These are phyloP conservation scores for Ascochyta rabiei DNA, from an alignment of 2,329 filamentous ascomycete genomes.

Conservation along the genomic window DNA sequence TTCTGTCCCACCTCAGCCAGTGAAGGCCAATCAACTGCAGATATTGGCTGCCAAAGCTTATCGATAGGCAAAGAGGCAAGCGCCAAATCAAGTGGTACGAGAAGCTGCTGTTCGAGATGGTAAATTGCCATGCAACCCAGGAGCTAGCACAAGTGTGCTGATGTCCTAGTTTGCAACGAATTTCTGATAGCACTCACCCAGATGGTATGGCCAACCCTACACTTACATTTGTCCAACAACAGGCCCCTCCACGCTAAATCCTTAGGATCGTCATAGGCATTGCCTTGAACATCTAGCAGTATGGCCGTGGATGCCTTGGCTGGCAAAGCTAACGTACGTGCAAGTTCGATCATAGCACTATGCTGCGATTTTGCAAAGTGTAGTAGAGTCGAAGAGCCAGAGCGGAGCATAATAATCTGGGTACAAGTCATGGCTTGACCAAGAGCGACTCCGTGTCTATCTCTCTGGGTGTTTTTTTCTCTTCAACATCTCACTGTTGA, in stretches of 20 bases:
- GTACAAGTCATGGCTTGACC: slow-evolving; percentile 11
- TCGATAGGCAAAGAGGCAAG: slow-evolving; percentile 4
- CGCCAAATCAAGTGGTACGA: slow-evolving; percentile 1
- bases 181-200: slow-evolving; percentile 53
- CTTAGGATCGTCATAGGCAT: not conserved
- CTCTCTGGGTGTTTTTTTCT: not conserved
- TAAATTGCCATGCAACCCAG: slow-evolving; percentile 17
- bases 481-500: not conserved
- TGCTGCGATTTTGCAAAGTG: slow-evolving; percentile 5
- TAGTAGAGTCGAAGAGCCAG: slow-evolving; percentile 1
- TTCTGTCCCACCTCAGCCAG: not conserved
- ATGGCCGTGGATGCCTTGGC: not conserved
- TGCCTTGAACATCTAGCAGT: not conserved
- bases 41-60: not conserved
- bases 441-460: not conserved
- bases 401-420: slow-evolving; percentile 17
- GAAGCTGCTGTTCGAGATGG: slow-evolving; percentile 7
- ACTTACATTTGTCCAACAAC: slow-evolving; percentile 4
- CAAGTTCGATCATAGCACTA: slow-evolving; percentile 5
- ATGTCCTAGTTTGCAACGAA: slow-evolving; percentile 2
- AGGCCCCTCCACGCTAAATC: not conserved
- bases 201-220: slow-evolving; percentile 10
- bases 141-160: not conserved
- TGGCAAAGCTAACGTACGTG: not conserved
- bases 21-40: not conserved